Evolutionary conservation across 768 basidiomycete genomes (phyloP).

Genomic region (Suillus subalutaceus): DNA sequence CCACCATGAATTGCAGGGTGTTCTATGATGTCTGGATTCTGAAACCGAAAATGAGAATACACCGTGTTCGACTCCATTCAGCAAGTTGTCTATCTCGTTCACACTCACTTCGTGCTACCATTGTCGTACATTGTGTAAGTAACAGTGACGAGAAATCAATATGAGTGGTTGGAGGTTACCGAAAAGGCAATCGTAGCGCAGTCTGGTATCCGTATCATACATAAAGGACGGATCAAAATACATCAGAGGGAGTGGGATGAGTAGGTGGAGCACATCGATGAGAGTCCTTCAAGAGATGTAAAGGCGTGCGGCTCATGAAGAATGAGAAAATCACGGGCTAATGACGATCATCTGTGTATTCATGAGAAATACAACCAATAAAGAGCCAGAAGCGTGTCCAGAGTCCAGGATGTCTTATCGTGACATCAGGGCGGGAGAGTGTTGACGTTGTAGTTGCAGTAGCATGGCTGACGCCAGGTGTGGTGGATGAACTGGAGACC

Average conservation of each 20-base stretch:
- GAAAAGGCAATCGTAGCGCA: no score
- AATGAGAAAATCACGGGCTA: background rate
- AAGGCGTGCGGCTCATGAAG: background rate
- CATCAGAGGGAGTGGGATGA: no score
- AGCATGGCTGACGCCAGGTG: background rate
- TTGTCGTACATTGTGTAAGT: no score
- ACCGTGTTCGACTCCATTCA: no score
- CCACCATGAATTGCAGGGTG: no score
- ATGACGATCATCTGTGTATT: background rate
- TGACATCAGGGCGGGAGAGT: background rate
- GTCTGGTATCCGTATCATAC: background rate
- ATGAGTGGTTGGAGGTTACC: no score
- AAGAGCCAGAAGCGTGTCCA: constrained; percentile 1
- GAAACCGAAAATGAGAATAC: no score
- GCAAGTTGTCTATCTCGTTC: no score
- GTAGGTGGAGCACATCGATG: background rate
- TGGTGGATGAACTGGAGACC: background rate
- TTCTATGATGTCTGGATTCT: no score
- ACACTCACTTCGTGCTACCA: no score
- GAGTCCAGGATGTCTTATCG: background rate
- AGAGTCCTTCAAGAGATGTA: no score
- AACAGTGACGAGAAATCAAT: no score
- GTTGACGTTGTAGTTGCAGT: background rate
- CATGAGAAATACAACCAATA: background rate
- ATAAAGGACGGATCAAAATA: background rate